Evolutionary conservation across 2,329 filamentous ascomycete species (phyloP).

Genomic region (Albifimbria verrucaria): DNA sequence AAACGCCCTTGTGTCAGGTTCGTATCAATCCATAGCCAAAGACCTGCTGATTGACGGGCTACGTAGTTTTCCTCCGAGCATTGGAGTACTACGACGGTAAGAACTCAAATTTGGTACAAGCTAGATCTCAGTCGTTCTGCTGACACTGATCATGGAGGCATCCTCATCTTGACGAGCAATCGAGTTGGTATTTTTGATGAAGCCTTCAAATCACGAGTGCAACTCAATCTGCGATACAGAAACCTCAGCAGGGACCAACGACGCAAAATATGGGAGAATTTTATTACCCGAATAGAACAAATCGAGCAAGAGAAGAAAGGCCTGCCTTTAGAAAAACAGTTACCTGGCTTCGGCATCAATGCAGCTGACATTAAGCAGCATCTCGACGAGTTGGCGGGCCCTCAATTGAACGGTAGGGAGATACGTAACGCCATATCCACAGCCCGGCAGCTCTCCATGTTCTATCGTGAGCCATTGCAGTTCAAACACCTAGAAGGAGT

Average conservation of each 20-base stretch:
- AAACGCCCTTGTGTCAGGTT: slow-evolving; percentile 17
- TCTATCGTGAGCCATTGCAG: background rate
- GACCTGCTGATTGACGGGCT: background rate
- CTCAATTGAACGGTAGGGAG: background rate
- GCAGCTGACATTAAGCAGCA: too few species aligned
- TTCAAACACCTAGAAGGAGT: background rate
- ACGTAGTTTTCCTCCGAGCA: slow-evolving; percentile 25
- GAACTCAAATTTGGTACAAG: too few species aligned
- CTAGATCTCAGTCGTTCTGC: too few species aligned
- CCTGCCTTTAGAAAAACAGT: too few species aligned
- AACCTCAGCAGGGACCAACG: background rate
- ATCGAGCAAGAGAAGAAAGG: background rate
- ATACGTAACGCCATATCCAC: background rate
- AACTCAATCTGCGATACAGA: background rate
- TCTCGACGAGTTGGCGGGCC: background rate
- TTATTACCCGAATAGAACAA: background rate
- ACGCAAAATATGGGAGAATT: background rate
- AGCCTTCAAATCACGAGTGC: background rate
- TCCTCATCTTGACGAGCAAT: background rate
- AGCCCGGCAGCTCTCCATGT: background rate
- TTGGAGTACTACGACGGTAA: slow-evolving; percentile 28
- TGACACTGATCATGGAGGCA: too few species aligned
- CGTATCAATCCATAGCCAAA: background rate
- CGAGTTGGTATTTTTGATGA: background rate
- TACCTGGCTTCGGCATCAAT: too few species aligned